Base-by-base conservation (phyloP, 805 yeast genomes). In the Myxozyma melibiosi region DNA sequence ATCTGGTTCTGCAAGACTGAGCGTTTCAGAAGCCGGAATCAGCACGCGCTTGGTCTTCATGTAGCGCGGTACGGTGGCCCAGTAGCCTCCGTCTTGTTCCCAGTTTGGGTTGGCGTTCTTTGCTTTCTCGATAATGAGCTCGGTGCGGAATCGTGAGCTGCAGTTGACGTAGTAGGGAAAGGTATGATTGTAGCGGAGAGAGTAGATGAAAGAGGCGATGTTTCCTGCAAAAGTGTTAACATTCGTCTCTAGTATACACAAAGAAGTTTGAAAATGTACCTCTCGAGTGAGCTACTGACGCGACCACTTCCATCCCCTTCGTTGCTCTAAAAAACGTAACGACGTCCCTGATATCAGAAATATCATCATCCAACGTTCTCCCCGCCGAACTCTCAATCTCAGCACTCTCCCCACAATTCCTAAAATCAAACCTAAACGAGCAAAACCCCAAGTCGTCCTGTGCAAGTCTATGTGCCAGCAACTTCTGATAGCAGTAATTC, bases 381-480 rank as follows among this genome's bases (percentile, higher is more conserved):
- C 58, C 59, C 38, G 67, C 69, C 2, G 44, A 16, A 48, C 72
- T 72, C 2, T 67, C 74, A 45, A 72, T 73, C 14, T 77, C 84
- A 24, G 80, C 85, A 2, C 96, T 88, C 55, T 80, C 82, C 0
- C 97, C 98, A 70, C 94, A 85, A 7, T 86, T 86, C 54, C 97
- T 77, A 67, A 91, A 91, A 71, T 91, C 97, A 64, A 90, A 84
- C 62, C 97, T 75, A 49, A 89, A 76, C 2, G 86, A 80, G 67
- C 77, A 82, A 54, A 82, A 74, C 0, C 95, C 96, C 58, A 79
- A 68, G 11, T 35, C 39, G 5, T 34, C 35, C 1, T 73, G 68
- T 0, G 90, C 84, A 53, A 91, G 70, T 27, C 71, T 73, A 27
- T 80, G 79, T 0, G 95, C 91, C 44, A 89, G 70, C 13, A 73